Base-by-base conservation (phyloP, 768 basidiomycete genomes). In the Kwoniella dejecticola region DNA sequence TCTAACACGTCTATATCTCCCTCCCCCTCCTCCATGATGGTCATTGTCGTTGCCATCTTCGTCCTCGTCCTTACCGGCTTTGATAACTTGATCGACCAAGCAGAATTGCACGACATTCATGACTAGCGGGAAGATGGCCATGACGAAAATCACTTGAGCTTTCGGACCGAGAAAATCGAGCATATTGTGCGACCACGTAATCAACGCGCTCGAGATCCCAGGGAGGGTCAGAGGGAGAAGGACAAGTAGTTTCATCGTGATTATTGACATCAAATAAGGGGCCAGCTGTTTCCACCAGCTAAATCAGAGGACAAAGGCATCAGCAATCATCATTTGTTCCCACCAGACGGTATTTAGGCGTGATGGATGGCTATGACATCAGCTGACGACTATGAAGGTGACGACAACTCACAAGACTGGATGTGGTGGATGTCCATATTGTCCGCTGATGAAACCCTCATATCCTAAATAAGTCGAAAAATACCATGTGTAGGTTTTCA, bases 221-320 rank as follows among this genome's bases (percentile, higher is more conserved):
- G 75, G 66, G 10, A 72, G 56, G 11, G 69, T 69, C 19, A 96
- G 86, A 10, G 96, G 79, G 2, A 81, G 82, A 27, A 96, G 81
- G n/a, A 98, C 90, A 41, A 90, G 79, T n/a, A 91, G 77, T 77
- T 98, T 97, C 95, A 97, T 97, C 15, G 86, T 82, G 1, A 87
- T 85, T 24, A 98, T 82, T 4, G 90, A 83, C 11, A 87, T 79
- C 52, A 97, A 84, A 74, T 98, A 98, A 27, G 94, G 84, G 5
- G 87, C 83, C 19, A 90, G 68, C 63, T 77, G 75, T n/a, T 65
- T 59, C 67, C 71, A 74, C 71, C 71, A 75, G 50, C 70, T 69
- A 33, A 50, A 48, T 30, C 12, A 23, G n/a, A 7, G 19, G 41
- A 48, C n/a, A 13, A 12, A 21, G 29, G 84, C 75, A n/a, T n/a